phyloP scores from a whole-genome alignment of 164 flowering plant genomes.

The Annona squamosa region DNA sequence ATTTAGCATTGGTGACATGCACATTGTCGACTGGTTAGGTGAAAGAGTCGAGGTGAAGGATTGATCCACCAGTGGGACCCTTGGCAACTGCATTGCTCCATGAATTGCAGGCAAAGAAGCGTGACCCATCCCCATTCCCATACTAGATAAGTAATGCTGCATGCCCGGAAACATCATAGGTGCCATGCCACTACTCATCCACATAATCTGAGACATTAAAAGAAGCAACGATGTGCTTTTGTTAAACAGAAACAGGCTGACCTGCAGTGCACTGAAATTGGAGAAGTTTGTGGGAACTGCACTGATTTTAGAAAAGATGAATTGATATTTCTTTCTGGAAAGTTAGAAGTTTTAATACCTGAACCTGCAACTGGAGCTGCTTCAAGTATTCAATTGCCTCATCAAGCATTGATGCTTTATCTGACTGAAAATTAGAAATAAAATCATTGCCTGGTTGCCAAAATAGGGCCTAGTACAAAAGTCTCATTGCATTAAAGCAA shows the following conservation, averaged over 20 bases:
- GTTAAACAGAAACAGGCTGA: not conserved
- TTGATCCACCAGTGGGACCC: constrained; percentile 43
- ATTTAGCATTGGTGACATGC: constrained; percentile 23
- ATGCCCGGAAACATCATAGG: constrained; percentile 74
- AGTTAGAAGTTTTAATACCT: constrained; percentile 33
- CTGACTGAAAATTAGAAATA: constrained; percentile 43
- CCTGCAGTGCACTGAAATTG: not conserved
- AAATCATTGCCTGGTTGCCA: not conserved
- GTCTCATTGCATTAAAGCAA: too few species aligned
- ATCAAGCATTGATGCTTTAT: constrained; percentile 94
- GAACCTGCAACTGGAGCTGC: constrained; percentile 86
- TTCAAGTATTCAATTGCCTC: constrained; percentile 95
- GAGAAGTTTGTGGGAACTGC: not conserved
- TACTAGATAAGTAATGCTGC: constrained; percentile 57
- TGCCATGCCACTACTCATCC: constrained; percentile 75
- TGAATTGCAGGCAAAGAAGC: constrained; percentile 39
- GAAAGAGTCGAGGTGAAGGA: constrained; percentile 16
- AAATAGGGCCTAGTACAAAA: too few species aligned
- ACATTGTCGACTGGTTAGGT: constrained; percentile 26
- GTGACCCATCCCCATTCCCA: constrained; percentile 59
- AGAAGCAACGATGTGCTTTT: not conserved
- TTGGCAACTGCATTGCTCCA: constrained; percentile 33
- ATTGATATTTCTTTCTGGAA: too few species aligned
- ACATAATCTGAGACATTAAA: constrained; percentile 53
- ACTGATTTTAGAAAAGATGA: too few species aligned